Percentiles rank a stretch among this genome's conserved stretches.
Conservation (phyloP, 306 rosid genomes). For the Quercus berberidifolia region DNA sequence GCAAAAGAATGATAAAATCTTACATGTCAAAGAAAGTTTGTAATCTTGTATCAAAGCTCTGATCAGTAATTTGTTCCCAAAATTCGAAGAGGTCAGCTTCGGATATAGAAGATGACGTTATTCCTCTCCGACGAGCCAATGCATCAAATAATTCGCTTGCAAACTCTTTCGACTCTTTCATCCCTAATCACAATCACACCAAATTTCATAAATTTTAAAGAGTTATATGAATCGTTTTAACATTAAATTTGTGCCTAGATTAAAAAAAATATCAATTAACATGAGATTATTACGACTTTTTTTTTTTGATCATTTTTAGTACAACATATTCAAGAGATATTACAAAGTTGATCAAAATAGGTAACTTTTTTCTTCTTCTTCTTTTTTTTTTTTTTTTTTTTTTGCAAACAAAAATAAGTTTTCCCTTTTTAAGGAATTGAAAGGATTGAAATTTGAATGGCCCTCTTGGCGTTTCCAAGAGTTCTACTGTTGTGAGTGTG, state of each 20-base stretch:
- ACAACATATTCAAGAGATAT: too few species aligned
- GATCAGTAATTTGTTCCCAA: constrained; percentile 86
- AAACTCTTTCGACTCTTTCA: constrained; percentile 73
- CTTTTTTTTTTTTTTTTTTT: too few species aligned
- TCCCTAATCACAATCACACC: constrained; percentile 36
- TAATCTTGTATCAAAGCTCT: constrained; percentile 80
- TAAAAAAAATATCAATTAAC: too few species aligned
- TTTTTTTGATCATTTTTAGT: too few species aligned
- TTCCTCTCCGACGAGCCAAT: constrained; percentile 78
- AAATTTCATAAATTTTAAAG: background rate
- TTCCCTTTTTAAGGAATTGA: too few species aligned
- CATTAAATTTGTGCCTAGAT: background rate
- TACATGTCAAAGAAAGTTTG: constrained; percentile 96
- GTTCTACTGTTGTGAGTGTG: too few species aligned
- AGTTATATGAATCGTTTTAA: background rate
- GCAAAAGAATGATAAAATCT: constrained; percentile 2
- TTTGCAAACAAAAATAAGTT: too few species aligned
- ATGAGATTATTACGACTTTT: too few species aligned
- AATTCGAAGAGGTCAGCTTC: constrained; percentile 59
- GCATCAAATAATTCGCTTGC: constrained; percentile 77
- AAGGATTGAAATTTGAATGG: too few species aligned
- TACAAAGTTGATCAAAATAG: too few species aligned
- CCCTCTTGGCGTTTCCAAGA: too few species aligned
- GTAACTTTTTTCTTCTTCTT: too few species aligned
- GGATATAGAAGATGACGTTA: constrained; percentile 51